Percentiles rank a stretch among this genome's conserved stretches.
phyloP scores from a whole-genome alignment of 2,329 filamentous ascomycete genomes.

The Colletotrichum scovillei region DNA sequence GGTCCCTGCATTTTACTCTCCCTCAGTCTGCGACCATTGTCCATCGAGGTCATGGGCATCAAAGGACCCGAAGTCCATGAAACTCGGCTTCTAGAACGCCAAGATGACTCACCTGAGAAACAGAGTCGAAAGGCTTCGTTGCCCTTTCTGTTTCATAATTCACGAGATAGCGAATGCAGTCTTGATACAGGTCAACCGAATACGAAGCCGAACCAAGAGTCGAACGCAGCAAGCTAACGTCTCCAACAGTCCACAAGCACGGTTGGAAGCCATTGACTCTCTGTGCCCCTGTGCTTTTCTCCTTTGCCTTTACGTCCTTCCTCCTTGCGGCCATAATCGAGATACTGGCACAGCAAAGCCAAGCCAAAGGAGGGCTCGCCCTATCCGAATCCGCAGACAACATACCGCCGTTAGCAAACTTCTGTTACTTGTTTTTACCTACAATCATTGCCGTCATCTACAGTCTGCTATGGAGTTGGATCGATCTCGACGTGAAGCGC shows the following conservation, averaged over 20 bases:
- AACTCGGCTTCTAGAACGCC: neutral
- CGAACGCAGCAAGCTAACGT: neutral
- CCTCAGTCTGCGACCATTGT: too few relatives aligned
- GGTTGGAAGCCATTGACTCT: constrained; percentile 53
- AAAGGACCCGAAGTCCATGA: neutral
- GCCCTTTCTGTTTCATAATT: neutral
- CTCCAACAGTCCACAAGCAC: constrained; percentile 2
- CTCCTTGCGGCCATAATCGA: constrained; percentile 57
- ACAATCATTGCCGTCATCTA: constrained; percentile 40
- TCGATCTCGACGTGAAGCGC: too few relatives aligned
- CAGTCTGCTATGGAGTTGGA: too few relatives aligned
- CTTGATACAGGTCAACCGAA: constrained; percentile 10
- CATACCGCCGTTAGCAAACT: constrained; percentile 48
- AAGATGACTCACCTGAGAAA: neutral
- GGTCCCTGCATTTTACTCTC: too few relatives aligned
- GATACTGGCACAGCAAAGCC: constrained; percentile 52
- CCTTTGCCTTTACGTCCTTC: constrained; percentile 50
- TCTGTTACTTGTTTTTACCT: constrained; percentile 63
- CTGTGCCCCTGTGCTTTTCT: constrained; percentile 47
- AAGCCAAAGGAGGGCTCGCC: constrained; percentile 52
- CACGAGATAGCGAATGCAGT: constrained; percentile 8
- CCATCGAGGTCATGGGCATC: neutral
- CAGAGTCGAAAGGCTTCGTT: neutral
- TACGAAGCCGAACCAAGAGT: neutral
- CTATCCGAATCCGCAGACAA: constrained; percentile 40